Conservation (phyloP, 208 protist genomes). For the Trypanosoma cruzi region DNA sequence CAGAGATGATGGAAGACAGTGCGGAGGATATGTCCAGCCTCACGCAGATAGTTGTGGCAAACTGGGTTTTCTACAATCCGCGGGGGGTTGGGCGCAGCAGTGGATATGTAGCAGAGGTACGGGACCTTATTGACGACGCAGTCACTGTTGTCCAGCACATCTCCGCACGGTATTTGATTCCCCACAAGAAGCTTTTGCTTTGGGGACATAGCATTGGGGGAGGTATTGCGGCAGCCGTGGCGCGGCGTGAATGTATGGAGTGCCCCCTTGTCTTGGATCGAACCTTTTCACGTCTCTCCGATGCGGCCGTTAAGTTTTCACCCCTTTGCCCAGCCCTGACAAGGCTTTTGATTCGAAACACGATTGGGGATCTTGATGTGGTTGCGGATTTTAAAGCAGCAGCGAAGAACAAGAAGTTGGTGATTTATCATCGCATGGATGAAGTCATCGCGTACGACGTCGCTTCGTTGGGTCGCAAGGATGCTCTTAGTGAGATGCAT, state of each 20-base stretch:
- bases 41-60: slow-evolving; percentile 45
- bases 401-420: slow-evolving; percentile 58
- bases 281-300: slow-evolving; percentile 72
- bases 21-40: slow-evolving; percentile 34
- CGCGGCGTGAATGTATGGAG: slow-evolving; percentile 26
- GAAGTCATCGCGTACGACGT: slow-evolving; percentile 63
- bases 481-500: slow-evolving; percentile 5
- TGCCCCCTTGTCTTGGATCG: slow-evolving; percentile 70
- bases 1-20: slow-evolving; percentile 70
- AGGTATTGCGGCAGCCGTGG: slow-evolving; percentile 58
- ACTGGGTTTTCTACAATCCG: slow-evolving; percentile 81
- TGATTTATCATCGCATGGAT: slow-evolving; percentile 67
- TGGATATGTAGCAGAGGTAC: slow-evolving; percentile 46
- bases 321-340: slow-evolving; percentile 50
- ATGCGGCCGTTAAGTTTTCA: slow-evolving; percentile 69
- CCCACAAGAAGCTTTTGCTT: slow-evolving; percentile 46
- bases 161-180: slow-evolving; percentile 39
- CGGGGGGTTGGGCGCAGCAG: slow-evolving; percentile 75
- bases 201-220: slow-evolving; percentile 88
- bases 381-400: slow-evolving; percentile 38
- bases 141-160: slow-evolving; percentile 42
- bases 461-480: slow-evolving; percentile 43
- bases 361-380: slow-evolving; percentile 64
- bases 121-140: slow-evolving; percentile 69
- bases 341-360: slow-evolving; percentile 34